Evolutionary conservation across 2,329 filamentous ascomycete species (phyloP).

Genomic region (Colletotrichum gloeosporioides): DNA sequence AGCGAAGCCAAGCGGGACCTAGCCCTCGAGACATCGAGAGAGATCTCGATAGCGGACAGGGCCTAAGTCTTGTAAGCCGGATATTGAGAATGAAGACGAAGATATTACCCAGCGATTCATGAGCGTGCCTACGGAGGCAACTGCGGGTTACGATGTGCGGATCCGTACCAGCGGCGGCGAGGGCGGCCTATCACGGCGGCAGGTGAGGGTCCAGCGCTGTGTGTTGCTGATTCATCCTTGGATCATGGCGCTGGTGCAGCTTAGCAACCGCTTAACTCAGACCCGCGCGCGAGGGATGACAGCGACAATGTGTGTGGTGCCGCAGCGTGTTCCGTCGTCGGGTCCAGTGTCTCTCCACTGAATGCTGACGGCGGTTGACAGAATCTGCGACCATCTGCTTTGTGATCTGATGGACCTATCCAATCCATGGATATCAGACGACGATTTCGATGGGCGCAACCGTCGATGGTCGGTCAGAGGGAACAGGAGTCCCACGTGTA

Average conservation of each 20-base stretch:
- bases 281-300: conserved; percentile 6
- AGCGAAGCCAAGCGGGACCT: not conserved
- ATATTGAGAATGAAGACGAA: not conserved
- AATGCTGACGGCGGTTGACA: not conserved
- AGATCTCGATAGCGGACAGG: not conserved
- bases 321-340: not conserved
- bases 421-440: not conserved
- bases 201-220: not conserved
- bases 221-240: conserved; percentile 18
- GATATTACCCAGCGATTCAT: not conserved
- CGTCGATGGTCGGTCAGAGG: not conserved
- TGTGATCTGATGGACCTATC: not conserved
- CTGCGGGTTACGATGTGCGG: not conserved
- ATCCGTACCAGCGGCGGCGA: not conserved
- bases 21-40: not conserved
- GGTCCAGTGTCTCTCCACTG: not conserved
- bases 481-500: not conserved
- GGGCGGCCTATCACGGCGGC: not conserved
- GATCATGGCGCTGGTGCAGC: not conserved
- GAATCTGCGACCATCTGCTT: not conserved
- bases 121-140: not conserved
- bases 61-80: not conserved
- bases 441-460: not conserved
- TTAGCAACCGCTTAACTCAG: conserved; percentile 14
- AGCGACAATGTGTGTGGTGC: not conserved